Evolutionary conservation across 2,329 filamentous ascomycete genomes (phyloP).

Genomic region (Cadophora sp.): DNA sequence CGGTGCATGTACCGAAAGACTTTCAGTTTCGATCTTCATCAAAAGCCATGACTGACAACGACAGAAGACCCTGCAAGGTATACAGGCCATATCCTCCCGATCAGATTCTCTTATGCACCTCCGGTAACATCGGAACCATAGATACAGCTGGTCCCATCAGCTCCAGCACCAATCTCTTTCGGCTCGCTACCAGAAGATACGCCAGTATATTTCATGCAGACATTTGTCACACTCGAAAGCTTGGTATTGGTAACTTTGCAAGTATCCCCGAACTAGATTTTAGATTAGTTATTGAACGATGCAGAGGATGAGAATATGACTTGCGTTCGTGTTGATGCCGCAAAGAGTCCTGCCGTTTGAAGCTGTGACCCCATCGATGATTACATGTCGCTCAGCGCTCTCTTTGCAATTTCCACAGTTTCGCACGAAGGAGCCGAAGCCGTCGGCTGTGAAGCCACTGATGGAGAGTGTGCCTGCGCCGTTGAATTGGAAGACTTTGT

Average conservation of each 20-base stretch:
- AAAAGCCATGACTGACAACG: neutral
- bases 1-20: too few species aligned
- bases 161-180: conserved; percentile 2
- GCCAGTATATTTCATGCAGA: conserved; percentile 8
- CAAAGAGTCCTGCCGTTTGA: conserved; percentile 5
- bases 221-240: neutral
- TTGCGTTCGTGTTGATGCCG: neutral
- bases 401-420: conserved; percentile 5
- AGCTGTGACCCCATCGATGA: conserved; percentile 4
- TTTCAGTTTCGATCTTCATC: too few species aligned
- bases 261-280: neutral
- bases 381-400: neutral
- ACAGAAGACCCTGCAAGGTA: neutral
- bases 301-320: neutral
- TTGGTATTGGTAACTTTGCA: neutral
- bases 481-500: conserved; percentile 7
- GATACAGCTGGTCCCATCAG: conserved; percentile 7
- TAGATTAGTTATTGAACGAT: neutral
- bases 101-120: neutral
- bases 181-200: conserved; percentile 3
- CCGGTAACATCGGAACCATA: conserved; percentile 8
- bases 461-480: conserved; percentile 1
- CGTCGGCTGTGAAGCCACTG: neutral
- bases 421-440: conserved; percentile 1
- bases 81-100: too few species aligned